Conservation (phyloP, 768 basidiomycete genomes). For the Tephrocybe sp. region DNA sequence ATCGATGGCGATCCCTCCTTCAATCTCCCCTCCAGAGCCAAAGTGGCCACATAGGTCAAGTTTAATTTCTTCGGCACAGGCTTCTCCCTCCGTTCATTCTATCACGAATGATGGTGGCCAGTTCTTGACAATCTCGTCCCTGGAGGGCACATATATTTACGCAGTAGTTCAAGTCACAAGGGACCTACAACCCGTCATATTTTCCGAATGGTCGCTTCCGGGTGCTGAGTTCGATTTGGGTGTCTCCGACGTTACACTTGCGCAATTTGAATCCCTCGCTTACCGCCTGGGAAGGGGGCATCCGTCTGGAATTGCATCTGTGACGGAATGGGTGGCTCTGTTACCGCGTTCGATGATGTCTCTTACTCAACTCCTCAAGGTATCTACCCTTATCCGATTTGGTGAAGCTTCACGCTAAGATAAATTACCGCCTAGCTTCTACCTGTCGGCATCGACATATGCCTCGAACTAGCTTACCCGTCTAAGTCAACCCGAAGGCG, state of each 20-base stretch:
- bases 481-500: constrained; percentile 44
- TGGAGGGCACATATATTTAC: constrained; percentile 86
- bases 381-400: constrained; percentile 24
- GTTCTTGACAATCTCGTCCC: constrained; percentile 81
- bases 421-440: constrained; percentile 42
- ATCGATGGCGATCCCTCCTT: constrained; percentile 57
- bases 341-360: constrained; percentile 62
- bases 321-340: constrained; percentile 44
- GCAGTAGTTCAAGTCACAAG: constrained; percentile 88
- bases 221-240: constrained; percentile 69
- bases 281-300: constrained; percentile 44
- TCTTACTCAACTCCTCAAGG: constrained; percentile 73
- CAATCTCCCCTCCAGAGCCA: constrained; percentile 37
- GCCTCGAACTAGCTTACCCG: constrained; percentile 82
- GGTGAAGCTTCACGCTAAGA: neutral
- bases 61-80: constrained; percentile 55
- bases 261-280: constrained; percentile 75
- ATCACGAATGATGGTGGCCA: constrained; percentile 44
- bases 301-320: constrained; percentile 21
- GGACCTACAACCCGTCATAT: constrained; percentile 89
- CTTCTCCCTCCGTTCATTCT: constrained; percentile 69
- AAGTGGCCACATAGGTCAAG: constrained; percentile 40
- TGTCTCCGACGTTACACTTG: constrained; percentile 80
- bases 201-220: constrained; percentile 72
- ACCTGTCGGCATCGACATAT: constrained; percentile 64